Conservation (phyloP, 2,329 filamentous ascomycete genomes). For the Scedosporium apiospermum region DNA sequence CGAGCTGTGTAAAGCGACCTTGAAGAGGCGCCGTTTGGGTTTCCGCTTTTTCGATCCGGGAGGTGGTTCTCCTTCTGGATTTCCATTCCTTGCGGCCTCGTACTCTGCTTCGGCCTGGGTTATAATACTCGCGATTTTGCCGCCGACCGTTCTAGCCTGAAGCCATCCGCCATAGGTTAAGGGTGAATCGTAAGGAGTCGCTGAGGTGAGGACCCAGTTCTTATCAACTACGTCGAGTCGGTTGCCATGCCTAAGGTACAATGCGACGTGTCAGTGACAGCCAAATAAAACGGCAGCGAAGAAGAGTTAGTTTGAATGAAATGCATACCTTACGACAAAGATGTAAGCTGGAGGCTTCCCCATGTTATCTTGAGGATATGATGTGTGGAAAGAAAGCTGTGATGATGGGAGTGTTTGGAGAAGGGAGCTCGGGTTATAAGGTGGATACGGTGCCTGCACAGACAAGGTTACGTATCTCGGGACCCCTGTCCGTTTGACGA, state of each 20-base stretch:
- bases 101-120: slow-evolving; percentile 40
- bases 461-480: neutral
- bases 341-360: slow-evolving; percentile 31
- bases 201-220: slow-evolving; percentile 87
- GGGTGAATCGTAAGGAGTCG: slow-evolving; percentile 90
- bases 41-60: slow-evolving; percentile 12
- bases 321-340: slow-evolving; percentile 32
- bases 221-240: slow-evolving; percentile 91
- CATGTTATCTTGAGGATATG: slow-evolving; percentile 19
- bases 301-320: neutral
- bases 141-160: slow-evolving; percentile 72
- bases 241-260: slow-evolving; percentile 63
- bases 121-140: slow-evolving; percentile 69
- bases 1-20: slow-evolving; percentile 83
- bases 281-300: neutral
- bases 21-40: slow-evolving; percentile 45
- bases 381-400: neutral
- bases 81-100: slow-evolving; percentile 16
- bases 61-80: slow-evolving; percentile 9
- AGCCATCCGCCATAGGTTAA: slow-evolving; percentile 91
- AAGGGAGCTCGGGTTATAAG: neutral
- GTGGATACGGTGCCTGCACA: neutral
- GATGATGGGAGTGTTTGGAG: neutral
- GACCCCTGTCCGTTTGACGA: neutral
- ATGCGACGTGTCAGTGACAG: neutral